phyloP scores from a whole-genome alignment of 2,329 filamentous ascomycete species.

The Alternaria brassicae region DNA sequence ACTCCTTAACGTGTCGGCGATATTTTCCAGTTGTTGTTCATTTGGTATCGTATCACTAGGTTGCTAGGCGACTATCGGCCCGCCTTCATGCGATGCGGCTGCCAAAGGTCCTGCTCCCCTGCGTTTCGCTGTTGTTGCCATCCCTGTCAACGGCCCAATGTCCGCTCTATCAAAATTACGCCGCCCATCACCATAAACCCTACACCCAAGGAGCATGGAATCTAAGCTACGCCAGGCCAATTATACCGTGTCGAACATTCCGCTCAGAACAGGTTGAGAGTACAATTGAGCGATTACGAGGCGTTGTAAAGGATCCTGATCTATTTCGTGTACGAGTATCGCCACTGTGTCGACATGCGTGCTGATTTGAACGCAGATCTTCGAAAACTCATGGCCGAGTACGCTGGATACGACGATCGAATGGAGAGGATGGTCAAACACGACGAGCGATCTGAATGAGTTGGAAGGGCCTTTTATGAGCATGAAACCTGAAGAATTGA shows the following conservation, averaged over 20 bases:
- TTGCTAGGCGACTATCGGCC: neutral
- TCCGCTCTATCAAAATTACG: conserved; percentile 54
- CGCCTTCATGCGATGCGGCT: conserved; percentile 13
- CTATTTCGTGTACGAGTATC: conserved; percentile 59
- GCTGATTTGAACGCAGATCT: conserved; percentile 53
- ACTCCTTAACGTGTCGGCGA: neutral
- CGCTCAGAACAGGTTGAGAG: conserved; percentile 52
- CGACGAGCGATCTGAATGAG: conserved; percentile 38
- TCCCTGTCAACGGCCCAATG: conserved; percentile 45
- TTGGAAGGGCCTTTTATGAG: conserved; percentile 2
- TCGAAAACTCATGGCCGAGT: conserved; percentile 76
- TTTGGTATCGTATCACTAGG: neutral
- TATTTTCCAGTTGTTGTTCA: neutral
- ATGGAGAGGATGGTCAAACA: conserved; percentile 68
- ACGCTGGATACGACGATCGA: conserved; percentile 77
- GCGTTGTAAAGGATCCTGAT: conserved; percentile 61
- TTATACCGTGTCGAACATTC: conserved; percentile 56
- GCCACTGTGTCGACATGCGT: neutral
- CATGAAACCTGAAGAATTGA: conserved; percentile 57
- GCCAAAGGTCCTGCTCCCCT: conserved; percentile 5
- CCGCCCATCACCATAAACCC: conserved; percentile 50
- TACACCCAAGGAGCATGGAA: conserved; percentile 52
- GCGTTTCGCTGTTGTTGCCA: conserved; percentile 15
- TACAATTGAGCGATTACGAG: conserved; percentile 43
- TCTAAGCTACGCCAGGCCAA: conserved; percentile 55